Evolutionary conservation across 306 rosid species (phyloP), one percentile per base, ranked within the genome.

Genomic region (Quercus parvula): DNA sequence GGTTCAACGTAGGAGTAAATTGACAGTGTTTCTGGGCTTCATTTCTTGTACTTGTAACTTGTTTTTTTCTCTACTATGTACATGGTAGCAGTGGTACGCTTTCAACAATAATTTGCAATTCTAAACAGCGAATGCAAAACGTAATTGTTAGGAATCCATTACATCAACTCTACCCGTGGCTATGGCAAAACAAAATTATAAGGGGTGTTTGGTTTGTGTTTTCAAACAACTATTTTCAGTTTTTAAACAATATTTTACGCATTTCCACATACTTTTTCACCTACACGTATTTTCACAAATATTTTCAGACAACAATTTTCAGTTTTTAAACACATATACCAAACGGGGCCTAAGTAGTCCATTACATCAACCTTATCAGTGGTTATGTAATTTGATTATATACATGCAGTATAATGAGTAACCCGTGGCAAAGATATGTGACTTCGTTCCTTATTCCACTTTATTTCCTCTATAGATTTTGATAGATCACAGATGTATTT

Each of bases 21-120:
- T 62, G 73, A 58, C 62, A 75, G 18, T 70, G n/a, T 76, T 20
- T 76, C 57, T 58, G 70, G 80, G 49, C 68, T 56, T 62, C 24
- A 19, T 56, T 20, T 44, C 67, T 67, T 63, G 62, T 54, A 3
- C 22, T 10, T 6, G 12, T 24, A 49, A 24, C 27, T 13, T 20
- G 19, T 6, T 20, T 70, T 13, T 25, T 27, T 13, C 28, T 27
- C 69, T 63, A 18, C 10, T 25, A 62, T 7, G 9, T 1, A 15
- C 35, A 27, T 35, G 0, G 41, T 35, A 5, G 41, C 10, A 38
- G 46, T 62, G 35, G 35, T 25, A 27, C 15, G 69, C n/a, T 62
- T 62, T 62, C 38, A 25, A 4, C 35, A 62, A 62, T 13, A 62
- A 62, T 24, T 62, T 62, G 11, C 35, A 62, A 33, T 62, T 14